phyloP scores from a whole-genome alignment of 768 basidiomycete genomes.

The Suillus bovinus region DNA sequence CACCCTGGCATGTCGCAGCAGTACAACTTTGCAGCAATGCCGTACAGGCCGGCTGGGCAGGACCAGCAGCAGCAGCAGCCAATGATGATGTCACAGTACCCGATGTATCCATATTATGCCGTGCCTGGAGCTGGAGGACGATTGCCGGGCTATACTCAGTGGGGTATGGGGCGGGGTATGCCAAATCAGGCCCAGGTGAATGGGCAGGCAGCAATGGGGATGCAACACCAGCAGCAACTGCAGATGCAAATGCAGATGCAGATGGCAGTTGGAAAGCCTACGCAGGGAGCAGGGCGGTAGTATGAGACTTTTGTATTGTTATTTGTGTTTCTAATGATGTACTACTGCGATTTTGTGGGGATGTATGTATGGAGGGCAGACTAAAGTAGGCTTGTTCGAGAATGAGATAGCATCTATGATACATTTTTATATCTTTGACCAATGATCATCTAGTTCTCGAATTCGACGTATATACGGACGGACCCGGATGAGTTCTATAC shows the following conservation, averaged over 20 bases:
- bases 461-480: too few species aligned
- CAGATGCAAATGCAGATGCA: conserved; percentile 11
- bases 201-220: conserved; percentile 24
- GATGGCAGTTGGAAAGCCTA: conserved; percentile 32
- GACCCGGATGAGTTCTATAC: too few species aligned
- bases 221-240: conserved; percentile 32
- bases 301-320: conserved; percentile 10
- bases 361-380: conserved; percentile 2
- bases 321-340: conserved; percentile 6
- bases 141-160: conserved; percentile 25
- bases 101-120: conserved; percentile 29
- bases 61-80: conserved; percentile 34
- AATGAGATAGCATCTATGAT: neutral
- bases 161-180: conserved; percentile 25
- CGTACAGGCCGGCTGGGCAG: conserved; percentile 34
- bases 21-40: conserved; percentile 33
- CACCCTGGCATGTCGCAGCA: conserved; percentile 31
- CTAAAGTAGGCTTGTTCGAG: conserved; percentile 6
- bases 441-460: neutral
- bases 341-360: conserved; percentile 7
- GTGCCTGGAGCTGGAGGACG: conserved; percentile 18
- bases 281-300: conserved; percentile 37
- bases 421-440: neutral
- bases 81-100: conserved; percentile 30
- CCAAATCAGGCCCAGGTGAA: conserved; percentile 18